These are phyloP conservation scores for Cajanus cajan DNA, from an alignment of 306 rosid genomes.

Conservation along the genomic window DNA sequence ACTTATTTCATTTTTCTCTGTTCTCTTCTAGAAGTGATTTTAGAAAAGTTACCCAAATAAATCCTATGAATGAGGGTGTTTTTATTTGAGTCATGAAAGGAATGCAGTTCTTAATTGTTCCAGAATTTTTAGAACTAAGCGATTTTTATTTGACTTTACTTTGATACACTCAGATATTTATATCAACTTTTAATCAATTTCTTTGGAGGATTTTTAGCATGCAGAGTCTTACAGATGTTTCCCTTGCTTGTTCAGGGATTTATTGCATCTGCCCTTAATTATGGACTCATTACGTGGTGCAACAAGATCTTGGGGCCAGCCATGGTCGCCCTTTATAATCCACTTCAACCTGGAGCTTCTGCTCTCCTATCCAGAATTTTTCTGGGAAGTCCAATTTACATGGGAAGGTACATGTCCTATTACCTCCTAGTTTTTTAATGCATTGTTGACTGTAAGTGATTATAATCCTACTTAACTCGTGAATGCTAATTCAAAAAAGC, in stretches of 20 bases:
- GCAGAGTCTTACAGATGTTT: constrained; percentile 5
- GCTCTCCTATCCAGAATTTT: constrained; percentile 81
- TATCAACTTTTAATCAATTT: not conserved
- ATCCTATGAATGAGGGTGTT: too few species aligned
- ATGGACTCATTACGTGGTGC: constrained; percentile 94
- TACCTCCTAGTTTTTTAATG: constrained; percentile 5
- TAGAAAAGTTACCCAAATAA: too few species aligned
- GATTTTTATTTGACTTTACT: not conserved
- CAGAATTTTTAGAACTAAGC: constrained; percentile 13
- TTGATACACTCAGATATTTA: not conserved
- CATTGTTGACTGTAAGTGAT: not conserved
- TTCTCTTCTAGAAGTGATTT: too few species aligned
- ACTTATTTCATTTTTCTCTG: too few species aligned
- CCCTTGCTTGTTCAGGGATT: constrained; percentile 59
- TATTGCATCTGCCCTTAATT: constrained; percentile 89
- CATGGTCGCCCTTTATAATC: constrained; percentile 92
- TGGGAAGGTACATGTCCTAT: constrained; percentile 77
- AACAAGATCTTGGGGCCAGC: constrained; percentile 95
- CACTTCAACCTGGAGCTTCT: constrained; percentile 94
- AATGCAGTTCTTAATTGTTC: not conserved
- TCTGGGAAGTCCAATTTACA: constrained; percentile 87
- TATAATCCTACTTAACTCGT: not conserved
- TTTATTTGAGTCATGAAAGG: constrained; percentile 11
- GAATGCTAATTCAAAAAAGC: not conserved
- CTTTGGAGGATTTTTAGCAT: constrained; percentile 8